Percentiles rank a stretch among this genome's conserved stretches.
Conservation (phyloP, 2,329 filamentous ascomycete species). For the Cryphonectria naterciae region DNA sequence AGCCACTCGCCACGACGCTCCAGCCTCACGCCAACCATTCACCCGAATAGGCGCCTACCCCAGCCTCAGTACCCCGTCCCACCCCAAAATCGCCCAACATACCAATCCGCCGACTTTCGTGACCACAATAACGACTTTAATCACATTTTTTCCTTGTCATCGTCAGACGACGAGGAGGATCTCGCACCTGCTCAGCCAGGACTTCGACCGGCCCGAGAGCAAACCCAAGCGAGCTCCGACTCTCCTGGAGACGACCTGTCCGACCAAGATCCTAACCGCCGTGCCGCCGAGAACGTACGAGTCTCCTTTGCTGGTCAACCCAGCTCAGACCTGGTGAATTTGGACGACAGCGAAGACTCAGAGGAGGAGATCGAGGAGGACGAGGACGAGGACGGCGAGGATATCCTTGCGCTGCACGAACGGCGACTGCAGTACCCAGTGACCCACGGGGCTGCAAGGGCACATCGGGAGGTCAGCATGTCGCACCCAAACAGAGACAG, state of each 20-base stretch:
- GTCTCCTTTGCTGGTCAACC: neutral
- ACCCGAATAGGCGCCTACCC: slow-evolving; percentile 24
- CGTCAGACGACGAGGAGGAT: neutral
- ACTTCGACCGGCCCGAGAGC: neutral
- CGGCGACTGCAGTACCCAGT: neutral
- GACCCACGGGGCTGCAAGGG: neutral
- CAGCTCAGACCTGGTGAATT: neutral
- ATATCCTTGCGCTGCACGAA: neutral
- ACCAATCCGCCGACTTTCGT: neutral
- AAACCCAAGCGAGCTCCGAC: neutral
- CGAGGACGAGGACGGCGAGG: neutral
- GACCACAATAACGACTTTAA: neutral
- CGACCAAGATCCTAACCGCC: neutral
- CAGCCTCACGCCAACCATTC: slow-evolving; percentile 25
- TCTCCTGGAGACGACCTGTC: neutral
- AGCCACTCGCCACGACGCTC: slow-evolving; percentile 21
- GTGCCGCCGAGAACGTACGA: neutral
- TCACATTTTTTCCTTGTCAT: neutral
- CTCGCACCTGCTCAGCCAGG: neutral
- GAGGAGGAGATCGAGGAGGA: neutral
- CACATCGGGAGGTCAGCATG: neutral
- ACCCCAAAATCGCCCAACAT: neutral
- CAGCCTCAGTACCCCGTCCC: neutral
- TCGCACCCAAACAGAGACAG: neutral
- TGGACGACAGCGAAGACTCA: slow-evolving; percentile 4